Conservation (phyloP, 1,284 basidiomycete genomes). For the Ustilago tritici region DNA sequence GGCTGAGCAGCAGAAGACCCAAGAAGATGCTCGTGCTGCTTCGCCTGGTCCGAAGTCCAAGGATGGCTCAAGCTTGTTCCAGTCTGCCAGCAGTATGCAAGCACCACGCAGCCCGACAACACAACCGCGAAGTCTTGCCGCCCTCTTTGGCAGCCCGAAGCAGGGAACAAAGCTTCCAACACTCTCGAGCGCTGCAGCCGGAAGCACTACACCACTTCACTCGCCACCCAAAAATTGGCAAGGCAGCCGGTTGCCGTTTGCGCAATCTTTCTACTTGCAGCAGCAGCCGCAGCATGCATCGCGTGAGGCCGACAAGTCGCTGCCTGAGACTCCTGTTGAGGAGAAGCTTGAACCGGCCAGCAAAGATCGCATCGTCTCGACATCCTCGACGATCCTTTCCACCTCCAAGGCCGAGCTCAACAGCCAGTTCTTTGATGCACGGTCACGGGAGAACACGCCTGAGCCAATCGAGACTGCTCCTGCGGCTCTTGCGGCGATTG, state of each 20-base stretch:
- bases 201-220: conserved; percentile 45
- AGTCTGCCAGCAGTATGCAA: conserved; percentile 15
- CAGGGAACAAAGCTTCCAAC: conserved; percentile 43
- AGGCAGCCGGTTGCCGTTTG: conserved; percentile 36
- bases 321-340: conserved; percentile 35
- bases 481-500: background rate
- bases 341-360: conserved; percentile 12
- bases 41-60: conserved; percentile 28
- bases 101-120: conserved; percentile 32
- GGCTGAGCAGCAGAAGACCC: conserved; percentile 30
- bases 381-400: conserved; percentile 22
- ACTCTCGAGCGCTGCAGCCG: conserved; percentile 21
- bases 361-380: conserved; percentile 26
- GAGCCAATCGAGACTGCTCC: conserved; percentile 16
- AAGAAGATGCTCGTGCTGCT: conserved; percentile 17
- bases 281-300: conserved; percentile 13
- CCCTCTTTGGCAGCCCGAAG: conserved; percentile 47
- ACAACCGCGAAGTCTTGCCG: conserved; percentile 44
- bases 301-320: conserved; percentile 24
- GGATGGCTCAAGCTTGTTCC: conserved; percentile 22
- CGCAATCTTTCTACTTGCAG: conserved; percentile 20
- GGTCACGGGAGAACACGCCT: conserved; percentile 33
- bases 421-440: conserved; percentile 49
- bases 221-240: conserved; percentile 51
- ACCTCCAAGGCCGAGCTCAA: conserved; percentile 27